phyloP scores from a whole-genome alignment of 75 land plant species.

The Picea sitchensis region DNA sequence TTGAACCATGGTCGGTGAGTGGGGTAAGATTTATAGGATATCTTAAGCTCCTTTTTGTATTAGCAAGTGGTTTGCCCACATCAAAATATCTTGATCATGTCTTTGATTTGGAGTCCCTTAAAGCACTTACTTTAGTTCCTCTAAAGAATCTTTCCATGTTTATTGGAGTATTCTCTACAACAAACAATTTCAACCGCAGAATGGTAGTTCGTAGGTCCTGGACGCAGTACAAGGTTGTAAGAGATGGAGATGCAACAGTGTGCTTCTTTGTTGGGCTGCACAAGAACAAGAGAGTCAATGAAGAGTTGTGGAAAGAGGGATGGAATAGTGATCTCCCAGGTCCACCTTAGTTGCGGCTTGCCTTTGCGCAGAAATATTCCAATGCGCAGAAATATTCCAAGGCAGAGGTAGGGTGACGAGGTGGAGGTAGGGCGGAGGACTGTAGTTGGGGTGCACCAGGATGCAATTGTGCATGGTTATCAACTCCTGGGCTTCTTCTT shows the following conservation, averaged over 20 bases:
- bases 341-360: slow-evolving; percentile 81
- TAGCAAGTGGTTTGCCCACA: slow-evolving; percentile 87
- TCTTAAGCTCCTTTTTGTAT: slow-evolving; percentile 53
- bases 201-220: slow-evolving; percentile 95
- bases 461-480: no score
- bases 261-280: no score
- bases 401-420: slow-evolving; percentile 19
- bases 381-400: slow-evolving; percentile 89
- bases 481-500: no score
- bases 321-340: slow-evolving; percentile 27
- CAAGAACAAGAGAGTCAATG: no score
- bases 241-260: no score
- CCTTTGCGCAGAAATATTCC: slow-evolving; percentile 85
- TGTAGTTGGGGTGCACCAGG: no score
- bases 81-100: slow-evolving; percentile 75
- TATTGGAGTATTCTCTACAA: slow-evolving; percentile 84
- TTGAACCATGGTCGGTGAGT: slow-evolving; percentile 93
- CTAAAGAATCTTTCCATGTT: slow-evolving; percentile 46
- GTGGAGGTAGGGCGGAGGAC: no score
- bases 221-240: slow-evolving; percentile 69
- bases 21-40: slow-evolving; percentile 71
- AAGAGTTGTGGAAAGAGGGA: no score
- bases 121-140: slow-evolving; percentile 43
- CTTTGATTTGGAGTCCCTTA: slow-evolving; percentile 63
- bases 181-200: slow-evolving; percentile 87